Base-by-base conservation (phyloP, 225 moss, liverwort and hornwort genomes). In the Pleurozium schreberi region DNA sequence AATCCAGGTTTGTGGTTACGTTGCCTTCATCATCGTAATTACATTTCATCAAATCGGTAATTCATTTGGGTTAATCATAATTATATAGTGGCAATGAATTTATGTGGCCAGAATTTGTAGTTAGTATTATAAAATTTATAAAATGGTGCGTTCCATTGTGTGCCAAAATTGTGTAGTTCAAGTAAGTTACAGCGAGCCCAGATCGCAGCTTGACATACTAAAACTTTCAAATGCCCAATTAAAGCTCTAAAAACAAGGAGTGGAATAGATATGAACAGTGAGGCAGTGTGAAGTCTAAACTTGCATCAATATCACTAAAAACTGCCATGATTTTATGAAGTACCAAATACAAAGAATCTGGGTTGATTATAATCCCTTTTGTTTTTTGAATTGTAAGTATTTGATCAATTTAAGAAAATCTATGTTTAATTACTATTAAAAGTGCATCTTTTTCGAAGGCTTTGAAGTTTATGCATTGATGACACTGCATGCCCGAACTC, bases 1-100 rank as follows among this genome's bases (percentile, higher is more conserved):
- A 38, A 47, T 93, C 70, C 95, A 95, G 95, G 95, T 95, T 58
- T 10, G 90, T 27, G 53, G 40, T 25, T 25, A 1, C n/a, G n/a
- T n/a, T n/a, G 38, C 12, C 36, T 63, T 38, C 28, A 55, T 77
- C 38, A 38, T 22, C 7, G 16, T 12, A 22, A 58, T 3, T 55
- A 55, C 55, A 55, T 8, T 77, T 38, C 53, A 12, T 58, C 40
- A 80, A 28, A 59, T 80, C 49, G 11, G 58, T 60, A 19, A 30
- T 42, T 28, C 8, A 18, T 49, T 26, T 38, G 0, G 38, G 14
- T 49, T 31, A 9, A 6, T 11, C n/a, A n/a, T n/a, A n/a, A n/a
- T n/a, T n/a, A n/a, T 33, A 10, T 2, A 43, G 43, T 77, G 12
- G 42, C 20, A 6, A 38, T 43, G 66, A 42, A 42, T 71, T 68